Conservation (phyloP, 768 basidiomycete genomes). For the Neoboletus magnificus region DNA sequence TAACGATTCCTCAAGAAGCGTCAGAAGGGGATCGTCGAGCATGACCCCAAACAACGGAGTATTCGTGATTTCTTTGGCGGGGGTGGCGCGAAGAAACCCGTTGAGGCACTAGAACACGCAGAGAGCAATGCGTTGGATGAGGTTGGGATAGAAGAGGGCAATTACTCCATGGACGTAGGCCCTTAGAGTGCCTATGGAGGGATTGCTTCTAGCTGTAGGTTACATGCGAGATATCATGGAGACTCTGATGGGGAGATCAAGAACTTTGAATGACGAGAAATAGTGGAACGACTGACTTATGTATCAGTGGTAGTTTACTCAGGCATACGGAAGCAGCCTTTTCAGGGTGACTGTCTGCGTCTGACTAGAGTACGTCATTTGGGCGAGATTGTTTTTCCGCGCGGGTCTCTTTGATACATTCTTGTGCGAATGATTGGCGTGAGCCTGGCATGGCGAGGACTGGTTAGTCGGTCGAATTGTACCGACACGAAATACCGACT, state of each 20-base stretch:
- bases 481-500: slow-evolving; percentile 39
- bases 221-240: slow-evolving; percentile 3
- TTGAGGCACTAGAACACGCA: slow-evolving; percentile 10
- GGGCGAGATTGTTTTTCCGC: slow-evolving; percentile 62
- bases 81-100: slow-evolving; percentile 8
- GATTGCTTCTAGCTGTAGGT: not conserved
- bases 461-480: not conserved
- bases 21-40: slow-evolving; percentile 74
- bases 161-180: slow-evolving; percentile 5
- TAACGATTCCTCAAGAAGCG: slow-evolving; percentile 43
- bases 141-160: slow-evolving; percentile 6
- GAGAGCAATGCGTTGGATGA: slow-evolving; percentile 32
- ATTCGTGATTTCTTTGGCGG: slow-evolving; percentile 72
- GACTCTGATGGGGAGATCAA: slow-evolving; percentile 9
- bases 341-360: slow-evolving; percentile 67
- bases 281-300: slow-evolving; percentile 14
- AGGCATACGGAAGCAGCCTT: slow-evolving; percentile 72
- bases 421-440: slow-evolving; percentile 70
- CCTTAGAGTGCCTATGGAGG: not conserved
- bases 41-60: slow-evolving; percentile 73
- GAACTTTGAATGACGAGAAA: not conserved
- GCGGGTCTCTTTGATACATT: slow-evolving; percentile 65
- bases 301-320: slow-evolving; percentile 12
- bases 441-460: slow-evolving; percentile 41
- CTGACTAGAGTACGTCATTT: slow-evolving; percentile 62